Base-by-base conservation (phyloP, 2,329 filamentous ascomycete genomes). In the Blumeria graminis region DNA sequence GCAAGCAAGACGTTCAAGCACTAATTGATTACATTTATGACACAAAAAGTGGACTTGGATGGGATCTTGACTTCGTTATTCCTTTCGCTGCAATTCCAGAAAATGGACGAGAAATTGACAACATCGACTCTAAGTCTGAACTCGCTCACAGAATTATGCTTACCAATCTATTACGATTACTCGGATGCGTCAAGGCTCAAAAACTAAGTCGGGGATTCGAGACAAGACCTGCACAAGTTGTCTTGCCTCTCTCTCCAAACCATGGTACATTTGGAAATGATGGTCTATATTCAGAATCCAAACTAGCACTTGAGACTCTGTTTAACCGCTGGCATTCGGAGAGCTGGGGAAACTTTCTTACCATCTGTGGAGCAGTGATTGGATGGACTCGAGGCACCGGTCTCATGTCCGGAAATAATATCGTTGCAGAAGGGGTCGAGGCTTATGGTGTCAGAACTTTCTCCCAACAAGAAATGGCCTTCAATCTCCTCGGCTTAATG, bases 321-420 rank as follows among this genome's bases (percentile, higher is more conserved):
- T 96, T 98, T 79, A 95, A 94, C 73, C 80, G 92, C 63, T 98
- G 92, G 92, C 84, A 94, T 71, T 94, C 92, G 0, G 92, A 98
- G 73, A 89, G 80, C 73, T 98, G 92, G 92, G 83, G 81, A 62
- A 90, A 90, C 72, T 98, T 93, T 74, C 86, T 98, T 65, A 96
- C 90, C 59, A 92, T 98, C 63, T 98, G 92, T 64, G 92, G 92
- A 74, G 90, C 90, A 60, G 87, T 96, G 69, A 98, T 98, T 68
- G 92, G 92, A 60, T 98, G 92, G 92, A 98, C 92, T 63, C 90
- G 92, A 72, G 92, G 90, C 62, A 98, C 92, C 60, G 92, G 92
- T 68, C 80, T 98, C 64, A 98, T 98, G 90, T 86, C 84, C 62
- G 89, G 85, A 66, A 96, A 96, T 76, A 96, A 98, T 70, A 81